phyloP scores from a whole-genome alignment of 805 yeast genomes.

The Starmerella vaccinii region DNA sequence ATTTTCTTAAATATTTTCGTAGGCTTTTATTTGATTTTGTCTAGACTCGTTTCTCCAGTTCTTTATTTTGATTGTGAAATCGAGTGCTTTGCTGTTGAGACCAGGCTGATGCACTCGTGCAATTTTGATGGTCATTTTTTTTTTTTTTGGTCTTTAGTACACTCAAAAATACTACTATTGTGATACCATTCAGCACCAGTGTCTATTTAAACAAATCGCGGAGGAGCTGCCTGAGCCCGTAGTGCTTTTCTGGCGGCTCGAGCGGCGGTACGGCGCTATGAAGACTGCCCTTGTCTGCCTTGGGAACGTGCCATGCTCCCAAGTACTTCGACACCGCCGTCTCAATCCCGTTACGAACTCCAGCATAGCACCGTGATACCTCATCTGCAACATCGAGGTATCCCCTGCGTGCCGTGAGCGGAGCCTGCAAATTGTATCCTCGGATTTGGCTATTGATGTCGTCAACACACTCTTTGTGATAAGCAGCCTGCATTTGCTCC shows the following conservation, averaged over 20 bases:
- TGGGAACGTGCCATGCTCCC: constrained; percentile 17
- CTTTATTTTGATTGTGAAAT: no score
- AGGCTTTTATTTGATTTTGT: no score
- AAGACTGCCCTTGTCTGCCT: constrained; percentile 9
- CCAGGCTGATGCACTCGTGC: no score
- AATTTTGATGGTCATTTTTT: no score
- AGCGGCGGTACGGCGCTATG: constrained; percentile 19
- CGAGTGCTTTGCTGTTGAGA: no score
- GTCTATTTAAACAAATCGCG: constrained; percentile 16
- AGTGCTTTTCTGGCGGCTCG: constrained; percentile 27
- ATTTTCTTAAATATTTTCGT: no score
- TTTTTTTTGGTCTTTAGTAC: no score
- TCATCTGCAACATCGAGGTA: constrained; percentile 41
- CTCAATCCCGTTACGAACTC: constrained; percentile 28
- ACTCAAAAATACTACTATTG: neutral
- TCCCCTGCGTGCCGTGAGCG: constrained; percentile 47
- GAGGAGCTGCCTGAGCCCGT: constrained; percentile 26
- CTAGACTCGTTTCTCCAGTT: no score
- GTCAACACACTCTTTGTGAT: constrained; percentile 32
- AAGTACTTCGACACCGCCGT: constrained; percentile 8
- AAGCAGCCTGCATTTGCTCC: constrained; percentile 31
- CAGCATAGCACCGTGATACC: constrained; percentile 33
- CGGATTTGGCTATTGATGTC: constrained; percentile 42
- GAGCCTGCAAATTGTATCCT: constrained; percentile 56
- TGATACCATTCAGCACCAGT: neutral